phyloP scores from a whole-genome alignment of 768 basidiomycete genomes.

The Collybia sp. region DNA sequence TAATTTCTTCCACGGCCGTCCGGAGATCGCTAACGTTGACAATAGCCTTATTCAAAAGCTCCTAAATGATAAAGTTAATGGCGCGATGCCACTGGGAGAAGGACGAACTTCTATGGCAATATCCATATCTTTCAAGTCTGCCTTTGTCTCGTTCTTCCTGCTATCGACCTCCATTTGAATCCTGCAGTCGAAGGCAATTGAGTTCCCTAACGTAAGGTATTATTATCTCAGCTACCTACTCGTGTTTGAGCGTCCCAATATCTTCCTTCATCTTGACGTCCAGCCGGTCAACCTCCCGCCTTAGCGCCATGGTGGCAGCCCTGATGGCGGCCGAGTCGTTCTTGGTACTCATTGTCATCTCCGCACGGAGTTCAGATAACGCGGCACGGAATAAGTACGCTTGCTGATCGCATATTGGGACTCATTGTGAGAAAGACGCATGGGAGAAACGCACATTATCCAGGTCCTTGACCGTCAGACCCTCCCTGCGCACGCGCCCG shows the following conservation, averaged over 20 bases:
- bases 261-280: conserved; percentile 95
- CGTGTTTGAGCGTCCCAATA: conserved; percentile 82
- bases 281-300: conserved; percentile 82
- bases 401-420: conserved; percentile 49
- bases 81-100: conserved; percentile 1
- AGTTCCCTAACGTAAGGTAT: conserved; percentile 1
- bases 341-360: conserved; percentile 74
- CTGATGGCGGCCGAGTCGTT: conserved; percentile 84
- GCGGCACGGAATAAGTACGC: conserved; percentile 95
- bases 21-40: conserved; percentile 74
- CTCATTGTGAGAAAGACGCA: neutral
- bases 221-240: conserved; percentile 47
- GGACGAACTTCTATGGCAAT: conserved; percentile 72
- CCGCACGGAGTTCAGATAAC: conserved; percentile 82
- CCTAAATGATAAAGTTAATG: conserved; percentile 33
- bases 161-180: conserved; percentile 97
- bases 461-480: conserved; percentile 69
- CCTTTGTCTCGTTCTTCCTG: conserved; percentile 84
- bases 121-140: conserved; percentile 80
- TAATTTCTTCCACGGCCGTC: conserved; percentile 78
- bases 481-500: conserved; percentile 66
- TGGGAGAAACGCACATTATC: conserved; percentile 60
- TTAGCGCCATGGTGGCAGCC: conserved; percentile 68
- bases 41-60: conserved; percentile 69
- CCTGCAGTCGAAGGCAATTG: conserved; percentile 33